Conservation (phyloP, 805 yeast genomes). For the Metschnikowia matae region DNA sequence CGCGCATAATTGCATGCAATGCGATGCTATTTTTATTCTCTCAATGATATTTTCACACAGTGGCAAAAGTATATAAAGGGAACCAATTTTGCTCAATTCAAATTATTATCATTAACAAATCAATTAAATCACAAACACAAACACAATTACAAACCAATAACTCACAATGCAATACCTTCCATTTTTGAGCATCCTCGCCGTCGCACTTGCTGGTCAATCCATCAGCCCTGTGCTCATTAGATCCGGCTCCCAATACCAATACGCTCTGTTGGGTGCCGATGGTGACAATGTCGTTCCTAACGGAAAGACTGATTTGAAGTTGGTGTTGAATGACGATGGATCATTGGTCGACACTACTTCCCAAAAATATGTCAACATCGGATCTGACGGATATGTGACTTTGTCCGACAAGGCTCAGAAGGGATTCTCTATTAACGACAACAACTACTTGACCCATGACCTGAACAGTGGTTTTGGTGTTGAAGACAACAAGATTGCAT, state of each 20-base stretch:
- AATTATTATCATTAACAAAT: not conserved
- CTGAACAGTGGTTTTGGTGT: constrained; percentile 3
- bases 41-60: not conserved
- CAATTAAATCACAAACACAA: not conserved
- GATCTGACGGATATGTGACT: constrained; percentile 4
- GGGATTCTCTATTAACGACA: constrained; percentile 7
- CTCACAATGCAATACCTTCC: not conserved
- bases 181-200: not conserved
- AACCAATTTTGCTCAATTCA: not conserved
- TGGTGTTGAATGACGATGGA: not conserved
- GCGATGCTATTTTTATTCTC: not conserved
- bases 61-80: not conserved
- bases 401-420: constrained; percentile 7
- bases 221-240: not conserved
- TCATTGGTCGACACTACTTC: constrained; percentile 3
- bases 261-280: not conserved
- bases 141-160: not conserved
- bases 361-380: not conserved
- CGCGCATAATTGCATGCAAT: not conserved
- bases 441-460: constrained; percentile 8
- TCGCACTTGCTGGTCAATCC: not conserved
- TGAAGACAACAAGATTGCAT: constrained; percentile 36
- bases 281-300: not conserved
- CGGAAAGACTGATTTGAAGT: not conserved
- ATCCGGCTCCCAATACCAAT: not conserved